These are phyloP conservation scores for Solanum bulbocastanum DNA, from an alignment of 257 asterid genomes.

Conservation along the genomic window DNA sequence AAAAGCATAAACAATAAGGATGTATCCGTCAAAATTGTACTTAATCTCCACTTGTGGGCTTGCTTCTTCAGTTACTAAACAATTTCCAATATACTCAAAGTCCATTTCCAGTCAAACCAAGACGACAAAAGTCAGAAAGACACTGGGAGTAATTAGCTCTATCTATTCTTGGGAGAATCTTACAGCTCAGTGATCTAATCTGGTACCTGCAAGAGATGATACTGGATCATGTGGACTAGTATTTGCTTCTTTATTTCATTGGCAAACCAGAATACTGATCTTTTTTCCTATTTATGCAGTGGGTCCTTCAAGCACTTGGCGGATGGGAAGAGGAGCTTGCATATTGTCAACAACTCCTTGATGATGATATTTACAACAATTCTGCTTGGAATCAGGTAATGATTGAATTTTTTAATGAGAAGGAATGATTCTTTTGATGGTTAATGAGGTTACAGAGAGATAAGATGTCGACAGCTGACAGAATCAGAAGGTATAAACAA, in stretches of 20 bases:
- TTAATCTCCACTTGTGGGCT: neutral
- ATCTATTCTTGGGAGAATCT: neutral
- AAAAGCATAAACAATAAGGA: neutral
- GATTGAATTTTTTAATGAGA: neutral
- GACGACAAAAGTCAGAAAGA: neutral
- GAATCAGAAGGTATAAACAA: neutral
- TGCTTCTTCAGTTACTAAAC: neutral
- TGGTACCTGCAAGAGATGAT: neutral
- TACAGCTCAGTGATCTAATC: neutral
- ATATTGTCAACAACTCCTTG: constrained; percentile 68
- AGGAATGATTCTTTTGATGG: neutral
- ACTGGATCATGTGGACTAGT: neutral
- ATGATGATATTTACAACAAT: constrained; percentile 74
- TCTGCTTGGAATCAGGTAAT: constrained; percentile 99
- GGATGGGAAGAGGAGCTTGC: constrained; percentile 96
- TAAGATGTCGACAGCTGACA: neutral
- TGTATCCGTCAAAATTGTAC: neutral
- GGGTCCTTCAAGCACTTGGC: constrained; percentile 92
- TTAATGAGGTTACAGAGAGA: neutral
- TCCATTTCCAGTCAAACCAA: neutral
- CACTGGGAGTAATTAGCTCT: neutral
- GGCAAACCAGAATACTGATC: neutral
- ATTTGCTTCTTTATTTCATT: neutral
- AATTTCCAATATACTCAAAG: neutral
- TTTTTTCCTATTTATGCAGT: constrained; percentile 40